Base-by-base conservation (phyloP, 108 stramenopile species). In the Conticribra guillardii region DNA sequence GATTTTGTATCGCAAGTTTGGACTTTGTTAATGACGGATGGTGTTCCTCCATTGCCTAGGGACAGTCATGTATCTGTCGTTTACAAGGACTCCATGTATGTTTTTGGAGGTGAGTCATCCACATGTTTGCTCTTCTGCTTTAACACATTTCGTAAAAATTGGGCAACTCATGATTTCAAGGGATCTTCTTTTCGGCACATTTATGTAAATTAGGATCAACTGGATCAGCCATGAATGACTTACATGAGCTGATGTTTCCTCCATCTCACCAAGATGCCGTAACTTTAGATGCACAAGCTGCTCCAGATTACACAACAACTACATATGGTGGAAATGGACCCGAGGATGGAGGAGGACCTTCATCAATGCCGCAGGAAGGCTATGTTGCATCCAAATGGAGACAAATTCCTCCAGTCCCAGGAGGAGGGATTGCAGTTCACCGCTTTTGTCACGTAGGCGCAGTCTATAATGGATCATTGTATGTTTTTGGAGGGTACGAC, bases 401-500 rank as follows among this genome's bases (percentile, higher is more conserved):
- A 18, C 79, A 76, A 51, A 80, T 80, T 27, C 77, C 69, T 14
- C 68, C 57, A 5, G 77, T 79, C 8, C 53, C 45, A 19, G 63
- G 76, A 51, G 66, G 72, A 16, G 76, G 81, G 1, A 80, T 73
- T 23, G 82, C 85, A 23, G 76, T 85, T 16, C 87, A 85, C 77
- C 82, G 98, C 9, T 98, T 98, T 72, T 98, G 98, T 69, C 98
- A 98, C 65, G 96, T 96, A 1, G 96, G 82, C 0, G 85, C 83
- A 26, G 87, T 89, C 8, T 64, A 89, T 73, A 67, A 67, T 27
- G 85, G 87, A 51, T 73, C 85, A 16, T 72, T 99, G 58, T 96
- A 87, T 67, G 74, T 96, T 16, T 97, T 97, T 75, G 98, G 98
- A 24, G 98, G 98, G 0, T 99, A 99, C 65, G 96, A 97, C 70